These are phyloP conservation scores for Geranium incanum DNA, from an alignment of 441 rosid species.

Conservation along the genomic window DNA sequence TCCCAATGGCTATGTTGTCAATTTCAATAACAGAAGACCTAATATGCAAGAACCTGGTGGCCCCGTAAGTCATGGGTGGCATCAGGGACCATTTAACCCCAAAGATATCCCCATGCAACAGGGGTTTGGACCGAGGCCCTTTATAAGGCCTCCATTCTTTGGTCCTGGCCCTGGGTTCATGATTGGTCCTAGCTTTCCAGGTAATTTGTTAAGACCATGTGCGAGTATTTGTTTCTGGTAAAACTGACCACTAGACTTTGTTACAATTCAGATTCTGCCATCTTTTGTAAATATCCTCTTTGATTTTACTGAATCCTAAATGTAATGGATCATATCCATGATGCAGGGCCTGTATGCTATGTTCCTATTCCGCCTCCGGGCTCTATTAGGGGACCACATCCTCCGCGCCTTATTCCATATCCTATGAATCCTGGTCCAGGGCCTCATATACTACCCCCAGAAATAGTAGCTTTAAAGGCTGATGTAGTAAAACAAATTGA, in stretches of 20 bases:
- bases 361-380: conserved; percentile 63
- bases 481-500: conserved; percentile 66
- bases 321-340: conserved; percentile 15
- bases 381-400: conserved; percentile 59
- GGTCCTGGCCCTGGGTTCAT: conserved; percentile 66
- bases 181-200: conserved; percentile 66
- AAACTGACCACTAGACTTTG: neutral
- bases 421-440: conserved; percentile 55
- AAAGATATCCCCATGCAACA: conserved; percentile 56
- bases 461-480: conserved; percentile 38
- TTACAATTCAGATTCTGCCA: conserved; percentile 11
- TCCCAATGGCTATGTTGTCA: conserved; percentile 34
- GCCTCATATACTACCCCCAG: conserved; percentile 41
- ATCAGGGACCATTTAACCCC: conserved; percentile 49
- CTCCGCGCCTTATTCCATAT: conserved; percentile 51
- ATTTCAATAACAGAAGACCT: conserved; percentile 41
- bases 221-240: neutral
- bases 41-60: conserved; percentile 40
- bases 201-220: conserved; percentile 38
- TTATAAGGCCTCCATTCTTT: conserved; percentile 50
- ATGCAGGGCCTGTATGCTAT: conserved; percentile 59
- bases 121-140: conserved; percentile 58
- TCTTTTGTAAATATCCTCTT: neutral
- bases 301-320: conserved; percentile 8
- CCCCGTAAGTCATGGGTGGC: conserved; percentile 50